Conservation (phyloP, 2,329 filamentous ascomycete genomes). For the Sporothrix protearum region DNA sequence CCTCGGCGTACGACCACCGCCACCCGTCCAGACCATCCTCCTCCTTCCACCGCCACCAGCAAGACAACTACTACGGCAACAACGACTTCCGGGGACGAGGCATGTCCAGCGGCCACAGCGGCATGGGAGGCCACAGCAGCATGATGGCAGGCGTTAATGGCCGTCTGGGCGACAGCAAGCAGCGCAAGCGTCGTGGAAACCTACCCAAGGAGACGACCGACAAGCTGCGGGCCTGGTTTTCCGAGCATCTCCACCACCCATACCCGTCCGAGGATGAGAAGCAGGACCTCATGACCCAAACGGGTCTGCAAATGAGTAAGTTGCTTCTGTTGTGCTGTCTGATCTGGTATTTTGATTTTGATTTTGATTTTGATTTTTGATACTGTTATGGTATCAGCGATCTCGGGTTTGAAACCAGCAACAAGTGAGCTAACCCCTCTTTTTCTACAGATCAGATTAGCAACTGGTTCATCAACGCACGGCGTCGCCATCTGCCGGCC, state of each 20-base stretch:
- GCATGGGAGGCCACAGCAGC: not conserved
- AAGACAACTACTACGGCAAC: slow-evolving; percentile 38
- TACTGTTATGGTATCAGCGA: slow-evolving; percentile 8
- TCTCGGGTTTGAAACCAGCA: slow-evolving; percentile 9
- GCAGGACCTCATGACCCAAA: slow-evolving; percentile 71
- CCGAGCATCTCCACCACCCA: slow-evolving; percentile 71
- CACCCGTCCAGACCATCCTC: not conserved
- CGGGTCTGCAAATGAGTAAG: slow-evolving; percentile 74
- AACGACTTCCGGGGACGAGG: slow-evolving; percentile 29
- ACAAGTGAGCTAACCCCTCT: slow-evolving; percentile 16
- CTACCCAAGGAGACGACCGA: slow-evolving; percentile 87
- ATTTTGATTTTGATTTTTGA: not conserved
- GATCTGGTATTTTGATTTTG: not conserved
- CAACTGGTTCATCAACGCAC: slow-evolving; percentile 79
- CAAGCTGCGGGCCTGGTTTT: slow-evolving; percentile 75
- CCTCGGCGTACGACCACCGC: not conserved
- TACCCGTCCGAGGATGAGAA: slow-evolving; percentile 90
- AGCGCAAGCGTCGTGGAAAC: slow-evolving; percentile 70
- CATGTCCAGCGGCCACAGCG: slow-evolving; percentile 34
- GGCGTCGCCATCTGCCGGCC: slow-evolving; percentile 60
- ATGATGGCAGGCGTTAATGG: slow-evolving; percentile 16
- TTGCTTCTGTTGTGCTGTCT: slow-evolving; percentile 20
- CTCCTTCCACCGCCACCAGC: not conserved
- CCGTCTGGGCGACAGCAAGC: slow-evolving; percentile 45
- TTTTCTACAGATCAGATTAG: slow-evolving; percentile 60